Evolutionary conservation across 768 basidiomycete species (phyloP), one percentile per base, ranked within the genome.

Genomic region (Inosperma sp.): DNA sequence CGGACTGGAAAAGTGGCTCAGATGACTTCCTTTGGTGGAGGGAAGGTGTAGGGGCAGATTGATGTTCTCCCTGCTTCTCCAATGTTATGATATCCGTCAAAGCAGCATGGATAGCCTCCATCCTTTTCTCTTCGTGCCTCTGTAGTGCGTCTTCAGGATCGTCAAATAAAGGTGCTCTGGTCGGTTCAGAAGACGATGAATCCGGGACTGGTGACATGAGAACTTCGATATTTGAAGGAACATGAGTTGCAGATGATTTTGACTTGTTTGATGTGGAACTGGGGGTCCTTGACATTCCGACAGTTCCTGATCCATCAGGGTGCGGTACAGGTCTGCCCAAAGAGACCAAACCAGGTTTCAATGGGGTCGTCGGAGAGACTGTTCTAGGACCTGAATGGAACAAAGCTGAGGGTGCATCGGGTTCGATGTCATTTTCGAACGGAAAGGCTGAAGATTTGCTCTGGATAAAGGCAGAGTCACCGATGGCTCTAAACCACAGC

Each of bases 91-190:
- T 97, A 63, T 95, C 91, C 8, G 90, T 93, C 55, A 99, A 72
- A 4, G 96, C 96, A 7, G 93, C 93, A 60, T 93, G 93, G 16
- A 98, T 96, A 3, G 95, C 94, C 59, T 93, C 92, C 82, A 98
- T 96, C 31, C 92, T 77, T 57, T 86, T 78, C 45, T 86, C 80
- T 65, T 95, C 86, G 40, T 80, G 82, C 41, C 83, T 76, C 40
- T 85, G 82, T 55, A 70, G 71, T 52, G 75, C 79, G 52, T 91
- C 86, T 54, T 87, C 84, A 1, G 86, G 83, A 58, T 90, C 87
- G 56, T 86, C 81, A 55, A 94, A 93, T 17, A 94, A 72, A 7
- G 88, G 88, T 0, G 85, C 82, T 37, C 89, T 75, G 2, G 80
- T 67, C n/a, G 76, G 68, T 21, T 81, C 76, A 1, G 78, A 72